These are phyloP conservation scores for Fonsecaea multimorphosa DNA, from an alignment of 2,329 filamentous ascomycete species.

Conservation along the genomic window DNA sequence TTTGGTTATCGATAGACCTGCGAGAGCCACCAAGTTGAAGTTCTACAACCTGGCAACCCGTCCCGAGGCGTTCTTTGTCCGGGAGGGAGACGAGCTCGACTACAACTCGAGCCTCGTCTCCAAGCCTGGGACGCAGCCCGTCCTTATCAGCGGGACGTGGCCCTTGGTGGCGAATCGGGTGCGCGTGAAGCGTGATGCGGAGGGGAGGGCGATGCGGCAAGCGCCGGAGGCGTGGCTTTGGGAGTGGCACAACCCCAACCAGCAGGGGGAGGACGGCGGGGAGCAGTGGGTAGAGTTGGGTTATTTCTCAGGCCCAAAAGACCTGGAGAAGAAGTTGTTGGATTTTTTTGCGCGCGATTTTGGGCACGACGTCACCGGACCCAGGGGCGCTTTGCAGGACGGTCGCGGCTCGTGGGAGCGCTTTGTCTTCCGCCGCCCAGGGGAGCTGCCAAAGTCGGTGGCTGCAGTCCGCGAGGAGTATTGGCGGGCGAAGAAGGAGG, in stretches of 20 bases:
- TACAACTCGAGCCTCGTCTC: neutral
- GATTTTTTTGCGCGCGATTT: neutral
- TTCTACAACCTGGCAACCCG: conserved; percentile 3
- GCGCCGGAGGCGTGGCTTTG: neutral
- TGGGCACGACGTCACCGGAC: neutral
- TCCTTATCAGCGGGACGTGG: neutral
- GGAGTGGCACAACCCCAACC: neutral
- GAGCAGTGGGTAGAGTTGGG: neutral
- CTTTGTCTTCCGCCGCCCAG: neutral
- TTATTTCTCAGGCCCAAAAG: conserved; percentile 4
- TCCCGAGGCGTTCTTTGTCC: conserved; percentile 1
- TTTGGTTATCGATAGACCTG: neutral
- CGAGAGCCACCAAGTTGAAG: neutral
- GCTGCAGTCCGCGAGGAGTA: neutral
- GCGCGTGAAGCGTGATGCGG: conserved; percentile 2
- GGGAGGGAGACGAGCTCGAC: neutral
- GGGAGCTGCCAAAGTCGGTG: neutral
- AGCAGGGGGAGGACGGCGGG: neutral
- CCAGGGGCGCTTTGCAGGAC: neutral
- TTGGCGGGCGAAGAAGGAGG: neutral
- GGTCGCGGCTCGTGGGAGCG: neutral
- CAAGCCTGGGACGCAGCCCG: neutral
- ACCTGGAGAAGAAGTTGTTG: conserved; percentile 5
- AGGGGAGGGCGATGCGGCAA: neutral
- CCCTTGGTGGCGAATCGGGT: neutral